These are phyloP conservation scores for Cordyceps cicadae DNA, from an alignment of 2,329 filamentous ascomycete species.

Conservation along the genomic window DNA sequence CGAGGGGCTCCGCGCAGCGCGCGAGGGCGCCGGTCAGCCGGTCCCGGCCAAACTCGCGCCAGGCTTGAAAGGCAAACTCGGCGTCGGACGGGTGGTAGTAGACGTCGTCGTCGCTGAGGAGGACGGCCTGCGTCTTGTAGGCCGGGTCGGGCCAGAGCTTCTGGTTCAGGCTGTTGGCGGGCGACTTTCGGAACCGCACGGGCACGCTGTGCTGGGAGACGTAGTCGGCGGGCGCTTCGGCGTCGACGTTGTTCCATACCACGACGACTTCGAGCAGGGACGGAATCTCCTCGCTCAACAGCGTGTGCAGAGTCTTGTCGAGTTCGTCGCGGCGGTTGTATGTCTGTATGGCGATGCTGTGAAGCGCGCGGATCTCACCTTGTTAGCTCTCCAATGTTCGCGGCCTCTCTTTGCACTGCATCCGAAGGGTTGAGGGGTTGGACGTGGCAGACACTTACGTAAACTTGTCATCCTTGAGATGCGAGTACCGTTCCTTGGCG, in stretches of 20 bases:
- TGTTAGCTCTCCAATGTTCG: neutral
- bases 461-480: neutral
- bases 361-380: too few relatives aligned
- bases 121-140: slow-evolving; percentile 31
- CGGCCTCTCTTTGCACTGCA: neutral
- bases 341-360: slow-evolving; percentile 2
- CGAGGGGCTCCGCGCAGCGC: slow-evolving; percentile 24
- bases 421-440: neutral
- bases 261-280: slow-evolving; percentile 31
- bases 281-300: slow-evolving; percentile 24
- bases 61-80: slow-evolving; percentile 32
- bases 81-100: slow-evolving; percentile 30
- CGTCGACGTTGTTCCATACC: slow-evolving; percentile 30
- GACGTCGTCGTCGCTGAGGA: slow-evolving; percentile 32
- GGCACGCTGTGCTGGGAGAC: slow-evolving; percentile 23
- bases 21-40: slow-evolving; percentile 34
- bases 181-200: slow-evolving; percentile 27
- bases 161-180: slow-evolving; percentile 29
- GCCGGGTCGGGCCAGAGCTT: slow-evolving; percentile 29
- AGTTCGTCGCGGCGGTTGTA: slow-evolving; percentile 14
- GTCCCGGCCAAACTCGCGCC: too few relatives aligned
- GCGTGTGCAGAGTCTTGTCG: slow-evolving; percentile 21
- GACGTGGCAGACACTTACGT: neutral
- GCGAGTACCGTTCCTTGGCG: neutral
- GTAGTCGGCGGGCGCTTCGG: slow-evolving; percentile 21